Evolutionary conservation across 305 asterid species (phyloP), one percentile per base, ranked within the genome.

Genomic region (Fraxinus greggii): DNA sequence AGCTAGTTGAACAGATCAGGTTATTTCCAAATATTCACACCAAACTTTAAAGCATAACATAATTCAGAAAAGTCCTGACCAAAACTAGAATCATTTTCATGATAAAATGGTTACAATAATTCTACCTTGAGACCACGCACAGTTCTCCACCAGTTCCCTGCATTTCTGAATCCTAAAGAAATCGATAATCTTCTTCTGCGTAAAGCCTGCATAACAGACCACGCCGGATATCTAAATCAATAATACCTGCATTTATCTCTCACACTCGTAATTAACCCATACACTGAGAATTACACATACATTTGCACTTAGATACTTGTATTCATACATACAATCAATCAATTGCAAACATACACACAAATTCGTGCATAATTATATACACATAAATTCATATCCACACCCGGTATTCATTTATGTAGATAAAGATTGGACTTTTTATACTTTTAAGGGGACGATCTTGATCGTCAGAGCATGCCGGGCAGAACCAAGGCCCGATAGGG

Each of bases 401-500:
- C 29, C 13, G 29, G 29, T 59, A 59, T 59, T 19, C 35, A 31
- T 80, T 85, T 81, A 72, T 72, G 85, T 40, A 29, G 29, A 76
- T 67, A 54, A 70, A 82, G 78, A 75, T 74, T 72, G 74, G 24
- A n/a, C 5, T 72, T 75, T 86, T 75, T 85, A 59, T 90, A 92
- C 97, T 84, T 93, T 86, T 90, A 51, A 85, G 63, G 67, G 87
- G 86, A 63, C 81, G 86, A 29, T 74, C 79, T 33, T 82, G 82
- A 88, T 85, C 83, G 81, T n/a, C 86, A 40, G 89, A 83, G 88
- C 97, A 92, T 69, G 70, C 79, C 33, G 90, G 86, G 86, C 97
- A 93, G 84, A 85, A 88, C 98, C 98, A 94, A 3, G 87, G 86
- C 8, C 94, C 95, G 78, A 86, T 87, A 5, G 98, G 97, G 28